A percentile compares a stretch with the other conserved stretches of the same genome.
Conservation (phyloP, 116 monocot genomes). For the Thalassia testudinum region DNA sequence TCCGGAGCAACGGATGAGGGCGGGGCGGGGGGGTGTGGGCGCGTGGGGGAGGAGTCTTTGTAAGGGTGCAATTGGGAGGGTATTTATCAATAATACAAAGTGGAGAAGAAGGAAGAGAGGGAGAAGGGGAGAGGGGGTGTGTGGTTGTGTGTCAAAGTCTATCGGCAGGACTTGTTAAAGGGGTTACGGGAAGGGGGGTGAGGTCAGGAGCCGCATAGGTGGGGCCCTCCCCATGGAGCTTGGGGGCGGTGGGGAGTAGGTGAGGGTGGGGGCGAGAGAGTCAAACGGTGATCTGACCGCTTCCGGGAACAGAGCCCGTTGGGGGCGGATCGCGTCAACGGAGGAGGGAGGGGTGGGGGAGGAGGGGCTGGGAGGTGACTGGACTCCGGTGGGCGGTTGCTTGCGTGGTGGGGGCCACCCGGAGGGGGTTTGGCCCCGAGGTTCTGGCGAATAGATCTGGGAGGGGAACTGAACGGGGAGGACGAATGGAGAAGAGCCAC, state of each 20-base stretch:
- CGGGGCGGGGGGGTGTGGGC: conserved; percentile 1
- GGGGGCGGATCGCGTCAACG: background rate
- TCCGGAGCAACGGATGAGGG: background rate
- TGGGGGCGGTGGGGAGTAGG: background rate
- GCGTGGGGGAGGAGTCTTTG: conserved; percentile 3
- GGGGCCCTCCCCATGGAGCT: too few relatives aligned
- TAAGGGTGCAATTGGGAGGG: background rate
- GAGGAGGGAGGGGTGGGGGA: background rate
- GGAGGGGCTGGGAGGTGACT: background rate
- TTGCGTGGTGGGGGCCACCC: background rate
- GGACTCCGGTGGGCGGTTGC: background rate
- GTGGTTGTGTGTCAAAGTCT: background rate
- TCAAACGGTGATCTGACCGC: conserved; percentile 26
- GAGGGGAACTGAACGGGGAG: too few relatives aligned
- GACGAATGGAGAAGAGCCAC: too few relatives aligned
- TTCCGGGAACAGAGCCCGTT: conserved; percentile 4
- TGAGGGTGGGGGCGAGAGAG: conserved; percentile 4
- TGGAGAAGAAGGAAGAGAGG: too few relatives aligned
- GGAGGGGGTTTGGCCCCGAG: too few relatives aligned
- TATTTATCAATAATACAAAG: background rate
- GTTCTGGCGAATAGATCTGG: too few relatives aligned
- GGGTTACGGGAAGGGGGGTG: background rate
- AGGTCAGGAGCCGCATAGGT: too few relatives aligned
- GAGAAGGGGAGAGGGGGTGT: too few relatives aligned
- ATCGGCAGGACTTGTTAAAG: background rate